Evolutionary conservation across 306 rosid genomes (phyloP).

Genomic region (Coriaria nepalensis): DNA sequence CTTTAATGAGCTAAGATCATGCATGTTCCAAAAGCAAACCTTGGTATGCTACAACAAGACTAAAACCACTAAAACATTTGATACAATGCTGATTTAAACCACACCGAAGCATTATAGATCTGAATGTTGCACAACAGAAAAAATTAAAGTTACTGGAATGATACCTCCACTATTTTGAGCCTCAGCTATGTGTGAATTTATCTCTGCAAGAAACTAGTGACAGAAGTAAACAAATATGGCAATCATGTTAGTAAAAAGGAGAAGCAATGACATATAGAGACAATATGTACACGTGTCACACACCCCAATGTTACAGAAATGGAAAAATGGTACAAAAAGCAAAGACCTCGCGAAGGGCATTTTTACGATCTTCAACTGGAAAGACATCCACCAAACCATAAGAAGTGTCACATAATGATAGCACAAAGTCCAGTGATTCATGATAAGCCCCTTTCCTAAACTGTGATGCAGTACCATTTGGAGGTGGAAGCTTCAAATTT

Average conservation of each 20-base stretch:
- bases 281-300: too few species aligned
- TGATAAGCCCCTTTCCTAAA: slow-evolving; percentile 88
- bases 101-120: too few species aligned
- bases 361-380: slow-evolving; percentile 94
- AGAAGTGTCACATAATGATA: slow-evolving; percentile 84
- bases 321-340: slow-evolving; percentile 18
- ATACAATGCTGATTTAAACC: too few species aligned
- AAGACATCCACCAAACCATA: slow-evolving; percentile 93
- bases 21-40: too few species aligned
- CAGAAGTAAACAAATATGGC: slow-evolving; percentile 23
- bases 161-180: slow-evolving; percentile 88
- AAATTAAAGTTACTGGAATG: background rate
- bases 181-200: slow-evolving; percentile 56
- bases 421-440: slow-evolving; percentile 87
- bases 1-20: too few species aligned
- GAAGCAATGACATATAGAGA: background rate
- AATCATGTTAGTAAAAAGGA: slow-evolving; percentile 4
- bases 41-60: too few species aligned
- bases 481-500: slow-evolving; percentile 73
- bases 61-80: too few species aligned
- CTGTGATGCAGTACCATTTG: slow-evolving; percentile 41
- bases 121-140: background rate
- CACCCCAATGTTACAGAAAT: too few species aligned
- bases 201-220: slow-evolving; percentile 68
- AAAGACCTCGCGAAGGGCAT: slow-evolving; percentile 93